These are phyloP conservation scores for Fallopia convolvulus DNA, from an alignment of 148 eudicot genomes.

Conservation along the genomic window DNA sequence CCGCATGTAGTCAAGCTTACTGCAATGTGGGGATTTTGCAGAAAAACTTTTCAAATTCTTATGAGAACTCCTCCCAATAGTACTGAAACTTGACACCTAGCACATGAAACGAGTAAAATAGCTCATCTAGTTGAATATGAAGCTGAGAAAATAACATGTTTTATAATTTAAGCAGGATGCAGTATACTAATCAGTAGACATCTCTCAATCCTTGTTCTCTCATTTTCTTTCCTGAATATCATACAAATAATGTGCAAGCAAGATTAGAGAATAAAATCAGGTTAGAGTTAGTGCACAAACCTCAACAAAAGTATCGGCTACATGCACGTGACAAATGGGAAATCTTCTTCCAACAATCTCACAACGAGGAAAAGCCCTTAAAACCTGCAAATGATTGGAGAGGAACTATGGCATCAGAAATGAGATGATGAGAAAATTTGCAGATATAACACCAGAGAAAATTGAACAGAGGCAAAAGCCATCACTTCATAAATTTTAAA, in stretches of 20 bases:
- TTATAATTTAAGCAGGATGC: not conserved
- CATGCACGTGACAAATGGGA: constrained; percentile 76
- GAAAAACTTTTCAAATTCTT: constrained; percentile 21
- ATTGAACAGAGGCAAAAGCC: not conserved
- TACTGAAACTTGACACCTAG: constrained; percentile 90
- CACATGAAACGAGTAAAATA: constrained; percentile 3
- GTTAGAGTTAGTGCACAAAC: constrained; percentile 24
- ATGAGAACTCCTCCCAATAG: constrained; percentile 24
- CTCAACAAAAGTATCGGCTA: constrained; percentile 48
- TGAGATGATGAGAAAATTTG: not conserved
- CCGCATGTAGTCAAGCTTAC: constrained; percentile 59
- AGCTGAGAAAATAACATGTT: not conserved
- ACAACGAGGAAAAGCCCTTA: constrained; percentile 37
- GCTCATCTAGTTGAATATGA: not conserved
- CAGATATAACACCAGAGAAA: not conserved
- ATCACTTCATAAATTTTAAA: not conserved
- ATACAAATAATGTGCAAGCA: not conserved
- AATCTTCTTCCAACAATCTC: constrained; percentile 60
- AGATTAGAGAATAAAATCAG: not conserved
- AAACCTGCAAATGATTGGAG: constrained; percentile 25
- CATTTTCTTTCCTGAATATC: not conserved
- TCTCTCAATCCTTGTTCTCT: not conserved
- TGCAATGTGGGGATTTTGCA: constrained; percentile 32
- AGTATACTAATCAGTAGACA: not conserved
- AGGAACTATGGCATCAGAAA: not conserved